Conservation (phyloP, 2,329 filamentous ascomycete species). For the Mycosphaerella arachidis region DNA sequence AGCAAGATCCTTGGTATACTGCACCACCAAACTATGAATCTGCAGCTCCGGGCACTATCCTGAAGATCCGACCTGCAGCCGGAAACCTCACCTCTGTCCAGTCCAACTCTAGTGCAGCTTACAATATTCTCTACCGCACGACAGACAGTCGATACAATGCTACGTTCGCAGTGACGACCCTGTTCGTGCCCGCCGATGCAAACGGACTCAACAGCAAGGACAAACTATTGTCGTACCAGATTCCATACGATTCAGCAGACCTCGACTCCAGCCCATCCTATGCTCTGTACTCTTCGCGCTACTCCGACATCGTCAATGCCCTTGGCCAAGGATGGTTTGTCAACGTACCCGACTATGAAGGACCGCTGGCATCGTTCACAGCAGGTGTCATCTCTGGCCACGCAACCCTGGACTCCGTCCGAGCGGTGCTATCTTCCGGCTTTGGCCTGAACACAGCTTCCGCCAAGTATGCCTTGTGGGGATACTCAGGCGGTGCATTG, state of each 20-base stretch:
- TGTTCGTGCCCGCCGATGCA: conserved; percentile 21
- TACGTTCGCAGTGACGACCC: conserved; percentile 28
- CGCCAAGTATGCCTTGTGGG: conserved; percentile 41
- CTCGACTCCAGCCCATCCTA: conserved; percentile 41
- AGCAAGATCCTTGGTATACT: conserved; percentile 36
- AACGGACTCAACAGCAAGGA: conserved; percentile 6
- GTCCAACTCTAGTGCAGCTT: conserved; percentile 26
- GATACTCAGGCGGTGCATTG: conserved; percentile 53
- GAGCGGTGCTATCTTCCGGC: conserved; percentile 36
- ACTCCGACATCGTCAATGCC: conserved; percentile 30
- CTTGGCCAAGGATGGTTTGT: conserved; percentile 47
- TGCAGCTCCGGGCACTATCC: conserved; percentile 32
- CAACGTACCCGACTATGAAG: conserved; percentile 45
- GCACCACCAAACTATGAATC: conserved; percentile 28
- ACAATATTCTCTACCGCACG: conserved; percentile 29
- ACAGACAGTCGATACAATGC: conserved; percentile 25
- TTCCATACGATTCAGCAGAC: conserved; percentile 36
- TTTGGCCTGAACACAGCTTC: conserved; percentile 19
- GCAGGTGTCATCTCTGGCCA: conserved; percentile 42
- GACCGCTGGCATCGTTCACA: conserved; percentile 41
- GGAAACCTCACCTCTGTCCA: conserved; percentile 28
- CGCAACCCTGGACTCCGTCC: conserved; percentile 42
- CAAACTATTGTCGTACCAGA: conserved; percentile 28
- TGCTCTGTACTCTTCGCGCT: conserved; percentile 24
- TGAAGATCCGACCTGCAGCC: conserved; percentile 31